phyloP scores from a whole-genome alignment of 495 filamentous ascomycete species.

The Neurospora hispaniola region DNA sequence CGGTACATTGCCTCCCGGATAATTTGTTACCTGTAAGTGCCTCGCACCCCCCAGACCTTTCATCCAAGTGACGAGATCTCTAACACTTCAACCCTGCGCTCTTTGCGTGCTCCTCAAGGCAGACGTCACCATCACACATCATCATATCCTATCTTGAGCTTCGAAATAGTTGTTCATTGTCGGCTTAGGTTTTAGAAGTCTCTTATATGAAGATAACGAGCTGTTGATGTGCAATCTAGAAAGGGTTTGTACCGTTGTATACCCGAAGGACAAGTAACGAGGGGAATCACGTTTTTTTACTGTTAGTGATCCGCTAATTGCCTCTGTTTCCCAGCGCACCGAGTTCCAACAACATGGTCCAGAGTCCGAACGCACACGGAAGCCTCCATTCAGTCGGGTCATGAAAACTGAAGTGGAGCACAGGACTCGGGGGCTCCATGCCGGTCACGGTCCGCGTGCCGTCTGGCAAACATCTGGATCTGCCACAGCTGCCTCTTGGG shows the following conservation, averaged over 20 bases:
- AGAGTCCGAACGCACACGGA: neutral
- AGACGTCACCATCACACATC: neutral
- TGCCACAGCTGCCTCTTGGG: too few species aligned
- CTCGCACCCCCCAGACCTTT: neutral
- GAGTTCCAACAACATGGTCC: neutral
- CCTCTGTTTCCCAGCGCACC: neutral
- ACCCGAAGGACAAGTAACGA: neutral
- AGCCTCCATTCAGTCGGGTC: neutral
- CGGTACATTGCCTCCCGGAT: neutral
- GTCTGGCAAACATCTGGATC: conserved; percentile 1
- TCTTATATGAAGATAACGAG: neutral
- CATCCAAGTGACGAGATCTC: neutral
- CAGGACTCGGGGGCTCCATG: neutral
- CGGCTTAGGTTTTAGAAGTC: neutral
- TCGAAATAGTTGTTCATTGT: neutral
- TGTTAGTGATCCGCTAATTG: neutral
- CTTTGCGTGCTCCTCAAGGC: neutral
- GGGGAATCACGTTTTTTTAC: neutral
- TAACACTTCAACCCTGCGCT: neutral
- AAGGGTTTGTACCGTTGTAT: neutral
- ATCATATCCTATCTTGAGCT: neutral
- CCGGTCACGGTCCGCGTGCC: neutral
- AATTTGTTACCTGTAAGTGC: neutral
- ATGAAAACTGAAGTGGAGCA: neutral
- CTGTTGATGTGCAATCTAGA: neutral